Percentiles rank a stretch among this genome's conserved stretches.
phyloP scores from a whole-genome alignment of 2,329 filamentous ascomycete species.

The Juglanconis juglandina region DNA sequence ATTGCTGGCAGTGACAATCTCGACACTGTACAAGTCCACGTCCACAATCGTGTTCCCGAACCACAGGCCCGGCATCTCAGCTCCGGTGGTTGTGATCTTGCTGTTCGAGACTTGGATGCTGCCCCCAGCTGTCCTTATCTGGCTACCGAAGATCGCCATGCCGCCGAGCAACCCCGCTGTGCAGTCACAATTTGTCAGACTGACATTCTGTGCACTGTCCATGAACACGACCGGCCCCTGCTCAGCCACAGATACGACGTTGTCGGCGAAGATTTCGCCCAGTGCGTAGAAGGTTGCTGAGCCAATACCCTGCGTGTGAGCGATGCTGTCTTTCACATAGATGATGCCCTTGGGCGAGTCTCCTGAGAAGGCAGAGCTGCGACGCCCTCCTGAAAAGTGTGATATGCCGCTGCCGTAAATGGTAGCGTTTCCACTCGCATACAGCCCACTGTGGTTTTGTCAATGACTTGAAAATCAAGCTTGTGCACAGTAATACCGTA shows the following conservation, averaged over 20 bases:
- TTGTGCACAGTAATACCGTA: too few species aligned
- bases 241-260: constrained; percentile 26
- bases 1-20: too few species aligned
- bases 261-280: constrained; percentile 24
- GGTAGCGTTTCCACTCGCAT: constrained; percentile 31
- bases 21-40: too few species aligned
- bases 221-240: constrained; percentile 25
- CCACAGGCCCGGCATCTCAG: constrained; percentile 27
- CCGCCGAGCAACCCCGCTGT: constrained; percentile 29
- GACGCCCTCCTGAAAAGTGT: constrained; percentile 29
- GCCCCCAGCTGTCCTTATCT: constrained; percentile 15
- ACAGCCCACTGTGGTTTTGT: constrained; percentile 28
- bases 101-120: too few species aligned
- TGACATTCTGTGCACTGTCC: constrained; percentile 25
- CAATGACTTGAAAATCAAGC: too few species aligned
- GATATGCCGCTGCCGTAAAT: constrained; percentile 24
- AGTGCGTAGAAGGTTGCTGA: constrained; percentile 31
- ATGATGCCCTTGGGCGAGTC: constrained; percentile 28
- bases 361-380: constrained; percentile 31
- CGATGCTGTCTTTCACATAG: constrained; percentile 26
- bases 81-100: constrained; percentile 20
- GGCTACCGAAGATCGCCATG: constrained; percentile 24
- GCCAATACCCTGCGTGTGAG: constrained; percentile 29
- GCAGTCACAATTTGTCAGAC: constrained; percentile 22
- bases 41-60: constrained; percentile 28